phyloP scores from a whole-genome alignment of 805 yeast species.

The Candida jianshihensis region DNA sequence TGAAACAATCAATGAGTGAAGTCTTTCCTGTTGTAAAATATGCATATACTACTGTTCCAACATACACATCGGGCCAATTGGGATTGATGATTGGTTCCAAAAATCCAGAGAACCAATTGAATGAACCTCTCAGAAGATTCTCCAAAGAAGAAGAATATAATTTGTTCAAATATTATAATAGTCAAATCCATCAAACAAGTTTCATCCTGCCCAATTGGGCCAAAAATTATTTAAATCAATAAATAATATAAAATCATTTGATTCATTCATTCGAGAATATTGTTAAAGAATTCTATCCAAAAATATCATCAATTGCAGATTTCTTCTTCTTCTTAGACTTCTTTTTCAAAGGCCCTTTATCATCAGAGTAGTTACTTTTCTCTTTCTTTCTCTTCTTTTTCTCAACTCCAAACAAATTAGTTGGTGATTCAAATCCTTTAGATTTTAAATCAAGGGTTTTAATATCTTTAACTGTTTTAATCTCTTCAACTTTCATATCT shows the following conservation, averaged over 20 bases:
- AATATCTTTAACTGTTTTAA: too few species aligned
- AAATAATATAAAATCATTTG: not conserved
- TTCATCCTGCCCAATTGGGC: constrained; percentile 84
- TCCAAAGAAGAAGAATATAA: constrained; percentile 38
- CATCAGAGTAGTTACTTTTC: constrained; percentile 1
- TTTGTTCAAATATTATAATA: constrained; percentile 58
- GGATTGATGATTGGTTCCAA: constrained; percentile 72
- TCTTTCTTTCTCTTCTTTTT: constrained; percentile 12
- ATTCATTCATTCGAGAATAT: not conserved
- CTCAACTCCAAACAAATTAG: not conserved
- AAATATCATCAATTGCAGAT: constrained; percentile 68
- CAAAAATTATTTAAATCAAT: constrained; percentile 23
- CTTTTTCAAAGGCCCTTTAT: constrained; percentile 9
- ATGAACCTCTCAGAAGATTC: constrained; percentile 43
- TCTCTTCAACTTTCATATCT: too few species aligned
- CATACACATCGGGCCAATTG: constrained; percentile 83
- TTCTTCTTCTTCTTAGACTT: constrained; percentile 41
- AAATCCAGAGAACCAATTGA: constrained; percentile 38
- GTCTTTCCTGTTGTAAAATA: constrained; percentile 61
- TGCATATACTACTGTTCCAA: constrained; percentile 78
- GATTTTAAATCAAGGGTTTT: not conserved
- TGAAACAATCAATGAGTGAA: constrained; percentile 40
- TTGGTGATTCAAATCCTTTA: not conserved
- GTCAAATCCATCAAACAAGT: constrained; percentile 59
- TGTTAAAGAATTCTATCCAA: too few species aligned